Evolutionary conservation across 1,139 yeast species (phyloP), one percentile per base, ranked within the genome.

Genomic region (Meyerozyma athensensis): DNA sequence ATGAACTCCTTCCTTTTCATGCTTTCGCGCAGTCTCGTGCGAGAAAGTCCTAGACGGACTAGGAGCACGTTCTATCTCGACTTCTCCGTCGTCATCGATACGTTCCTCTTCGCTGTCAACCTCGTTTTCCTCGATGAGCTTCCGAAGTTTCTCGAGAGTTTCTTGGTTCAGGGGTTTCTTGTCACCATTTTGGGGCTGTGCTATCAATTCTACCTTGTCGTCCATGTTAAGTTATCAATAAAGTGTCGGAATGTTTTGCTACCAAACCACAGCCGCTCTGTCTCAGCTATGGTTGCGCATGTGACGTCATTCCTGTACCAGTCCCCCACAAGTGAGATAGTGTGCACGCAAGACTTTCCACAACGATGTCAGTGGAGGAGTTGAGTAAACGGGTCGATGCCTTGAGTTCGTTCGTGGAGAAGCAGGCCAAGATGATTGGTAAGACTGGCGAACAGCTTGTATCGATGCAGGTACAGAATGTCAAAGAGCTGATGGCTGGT

Each of bases 401-500:
- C 26, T 64, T 82, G 28, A 61, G 72, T 20, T 61, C 64, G 3
- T 49, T 75, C 12, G 81, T 83, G n/a, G 64, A 63, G 26, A 68
- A 61, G 47, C 77, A 71, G 43, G 57, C 70, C 33, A 59, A 63
- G 39, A 26, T 69, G 36, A 56, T 70, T 37, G 69, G 68, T 36
- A 55, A 79, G 44, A 86, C 96, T 0, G 96, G 96, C 2, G 78
- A 84, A 49, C 89, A 82, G 49, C 69, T 89, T 19, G 58, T 89
- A 44, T 77, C 77, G 43, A 50, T 86, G 42, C 95, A 86, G 57
- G 71, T 87, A 10, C 58, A 59, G 33, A 69, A 66, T 41, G 71
- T 77, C 12, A 70, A 68, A 45, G 41, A 53, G 5, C 61, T 59
- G 41, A 63, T 76, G 57, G 55, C 55, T 19, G 51, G 50, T n/a